Percentiles rank a stretch among this genome's conserved stretches.
Conservation (phyloP, 192 early-diverging fungal genomes). For the Geosiphon pyriformis region DNA sequence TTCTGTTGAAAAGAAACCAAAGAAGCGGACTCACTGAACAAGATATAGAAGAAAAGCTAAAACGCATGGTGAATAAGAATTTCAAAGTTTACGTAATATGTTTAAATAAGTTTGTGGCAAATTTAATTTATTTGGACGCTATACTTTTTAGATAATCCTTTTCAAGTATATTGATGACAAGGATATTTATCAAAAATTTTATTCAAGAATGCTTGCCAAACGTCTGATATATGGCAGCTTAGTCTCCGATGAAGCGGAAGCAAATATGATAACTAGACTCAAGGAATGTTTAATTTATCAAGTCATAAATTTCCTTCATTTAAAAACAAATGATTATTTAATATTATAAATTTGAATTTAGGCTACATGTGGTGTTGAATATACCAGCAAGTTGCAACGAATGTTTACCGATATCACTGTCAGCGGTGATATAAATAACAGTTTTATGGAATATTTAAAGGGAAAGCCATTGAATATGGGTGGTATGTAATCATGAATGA, state of each 20-base stretch:
- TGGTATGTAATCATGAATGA: conserved; percentile 44
- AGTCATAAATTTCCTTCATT: no score
- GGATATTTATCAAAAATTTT: conserved; percentile 90
- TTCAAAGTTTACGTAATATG: background rate
- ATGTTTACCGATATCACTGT: conserved; percentile 87
- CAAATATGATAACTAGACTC: conserved; percentile 70
- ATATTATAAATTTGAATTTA: conserved; percentile 17
- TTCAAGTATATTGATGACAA: conserved; percentile 90
- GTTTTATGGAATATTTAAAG: conserved; percentile 45
- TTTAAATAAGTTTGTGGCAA: background rate
- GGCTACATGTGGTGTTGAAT: conserved; percentile 78
- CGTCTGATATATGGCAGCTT: conserved; percentile 70
- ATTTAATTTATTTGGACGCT: background rate
- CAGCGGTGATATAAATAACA: conserved; percentile 59
- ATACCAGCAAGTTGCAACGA: conserved; percentile 75
- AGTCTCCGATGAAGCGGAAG: conserved; percentile 73
- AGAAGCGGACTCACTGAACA: conserved; percentile 46
- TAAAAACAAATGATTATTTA: no score
- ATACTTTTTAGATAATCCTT: conserved; percentile 47
- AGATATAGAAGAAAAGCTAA: conserved; percentile 65
- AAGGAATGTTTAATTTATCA: conserved; percentile 43
- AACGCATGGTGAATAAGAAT: conserved; percentile 44
- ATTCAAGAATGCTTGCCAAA: conserved; percentile 75
- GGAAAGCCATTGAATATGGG: conserved; percentile 39
- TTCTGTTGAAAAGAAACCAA: conserved; percentile 59